These are phyloP conservation scores for Ballota nigra DNA, from an alignment of 257 asterid genomes.

Conservation along the genomic window DNA sequence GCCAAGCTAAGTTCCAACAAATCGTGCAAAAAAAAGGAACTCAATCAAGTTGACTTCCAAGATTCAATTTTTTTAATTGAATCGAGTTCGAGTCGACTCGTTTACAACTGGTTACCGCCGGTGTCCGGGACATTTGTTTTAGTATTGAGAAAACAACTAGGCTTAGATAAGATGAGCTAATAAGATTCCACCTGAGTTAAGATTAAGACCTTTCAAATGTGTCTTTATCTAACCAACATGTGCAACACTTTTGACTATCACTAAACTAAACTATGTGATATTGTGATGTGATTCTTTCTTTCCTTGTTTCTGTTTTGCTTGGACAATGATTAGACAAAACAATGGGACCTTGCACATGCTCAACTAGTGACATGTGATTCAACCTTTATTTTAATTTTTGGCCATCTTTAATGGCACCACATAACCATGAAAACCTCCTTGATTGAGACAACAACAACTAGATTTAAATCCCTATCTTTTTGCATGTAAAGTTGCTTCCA, in stretches of 20 bases:
- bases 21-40: not conserved
- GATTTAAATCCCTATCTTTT: constrained; percentile 37
- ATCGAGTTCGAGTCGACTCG: not conserved
- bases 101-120: not conserved
- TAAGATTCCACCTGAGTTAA: constrained; percentile 20
- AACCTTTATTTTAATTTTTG: constrained; percentile 30
- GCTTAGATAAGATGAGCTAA: constrained; percentile 6
- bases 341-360: constrained; percentile 60
- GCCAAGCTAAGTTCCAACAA: not conserved
- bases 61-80: not conserved
- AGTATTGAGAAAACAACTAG: constrained; percentile 12
- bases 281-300: constrained; percentile 9
- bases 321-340: constrained; percentile 45
- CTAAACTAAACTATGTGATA: not conserved
- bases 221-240: constrained; percentile 58
- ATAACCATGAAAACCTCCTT: constrained; percentile 48
- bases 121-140: no score
- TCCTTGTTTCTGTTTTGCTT: constrained; percentile 19
- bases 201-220: constrained; percentile 40
- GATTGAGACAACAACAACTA: constrained; percentile 52
- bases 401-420: constrained; percentile 42
- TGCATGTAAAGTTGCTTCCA: constrained; percentile 31
- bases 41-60: not conserved
- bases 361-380: constrained; percentile 39
- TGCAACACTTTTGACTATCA: constrained; percentile 48